Evolutionary conservation across 768 basidiomycete species (phyloP).

Genomic region (Pleurotus salmoneostramineus): DNA sequence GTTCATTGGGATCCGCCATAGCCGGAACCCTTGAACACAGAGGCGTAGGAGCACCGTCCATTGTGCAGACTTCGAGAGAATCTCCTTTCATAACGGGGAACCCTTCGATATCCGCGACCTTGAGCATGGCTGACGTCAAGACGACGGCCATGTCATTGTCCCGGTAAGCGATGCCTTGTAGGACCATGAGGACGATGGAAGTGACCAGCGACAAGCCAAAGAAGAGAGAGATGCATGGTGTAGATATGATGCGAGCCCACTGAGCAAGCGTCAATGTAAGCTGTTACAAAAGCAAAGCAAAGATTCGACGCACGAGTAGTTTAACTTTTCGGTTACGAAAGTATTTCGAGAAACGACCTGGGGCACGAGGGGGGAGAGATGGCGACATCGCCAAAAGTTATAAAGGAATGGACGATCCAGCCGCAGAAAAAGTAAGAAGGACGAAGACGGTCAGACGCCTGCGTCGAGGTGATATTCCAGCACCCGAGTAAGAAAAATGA

Average conservation of each 20-base stretch:
- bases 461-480: background rate
- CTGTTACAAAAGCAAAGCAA: background rate
- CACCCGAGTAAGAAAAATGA: background rate
- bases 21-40: background rate
- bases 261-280: constrained; percentile 13
- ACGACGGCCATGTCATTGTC: constrained; percentile 30
- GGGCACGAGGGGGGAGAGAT: constrained; percentile 6
- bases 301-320: background rate
- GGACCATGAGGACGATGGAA: constrained; percentile 33
- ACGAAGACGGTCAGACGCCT: background rate
- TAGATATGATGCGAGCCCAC: constrained; percentile 46
- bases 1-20: background rate
- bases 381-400: background rate
- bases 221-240: constrained; percentile 44
- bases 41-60: background rate
- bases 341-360: constrained; percentile 1
- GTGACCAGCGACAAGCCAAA: constrained; percentile 41
- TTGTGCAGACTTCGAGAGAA: constrained; percentile 4
- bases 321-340: background rate
- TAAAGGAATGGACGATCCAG: constrained; percentile 3
- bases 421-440: background rate
- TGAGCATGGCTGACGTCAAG: constrained; percentile 27
- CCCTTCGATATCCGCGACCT: constrained; percentile 1
- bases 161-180: constrained; percentile 34
- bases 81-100: background rate